Percentiles rank a stretch among this genome's conserved stretches.
Conservation (phyloP, 2,329 filamentous ascomycete species). For the Parascedosporium putredinis region DNA sequence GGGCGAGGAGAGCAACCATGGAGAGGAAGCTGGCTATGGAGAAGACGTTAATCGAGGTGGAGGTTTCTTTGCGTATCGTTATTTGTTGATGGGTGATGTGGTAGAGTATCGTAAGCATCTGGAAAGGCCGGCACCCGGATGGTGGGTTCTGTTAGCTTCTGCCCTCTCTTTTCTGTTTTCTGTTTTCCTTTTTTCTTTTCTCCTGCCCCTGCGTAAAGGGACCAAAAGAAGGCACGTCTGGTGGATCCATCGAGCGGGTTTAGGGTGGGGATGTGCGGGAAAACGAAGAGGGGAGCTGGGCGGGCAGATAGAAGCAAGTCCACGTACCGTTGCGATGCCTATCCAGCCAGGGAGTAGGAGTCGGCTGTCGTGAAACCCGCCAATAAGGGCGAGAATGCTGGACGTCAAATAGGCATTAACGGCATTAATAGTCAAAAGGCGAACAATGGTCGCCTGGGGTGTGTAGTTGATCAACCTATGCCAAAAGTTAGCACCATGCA, state of each 20-base stretch:
- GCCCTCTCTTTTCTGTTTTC: too few species aligned
- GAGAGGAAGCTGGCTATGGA: conserved; percentile 67
- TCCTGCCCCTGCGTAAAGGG: too few species aligned
- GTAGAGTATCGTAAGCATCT: conserved; percentile 65
- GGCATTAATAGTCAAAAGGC: conserved; percentile 63
- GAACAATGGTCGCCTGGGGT: conserved; percentile 68
- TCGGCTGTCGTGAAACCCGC: conserved; percentile 58
- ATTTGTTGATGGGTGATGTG: conserved; percentile 70
- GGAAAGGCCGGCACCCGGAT: not conserved
- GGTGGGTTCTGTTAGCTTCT: not conserved
- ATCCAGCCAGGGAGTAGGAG: conserved; percentile 70
- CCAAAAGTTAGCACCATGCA: not conserved
- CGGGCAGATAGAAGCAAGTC: conserved; percentile 3
- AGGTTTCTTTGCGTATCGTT: conserved; percentile 69
- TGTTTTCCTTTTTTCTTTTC: too few species aligned
- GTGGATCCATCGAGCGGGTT: not conserved
- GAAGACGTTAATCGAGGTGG: conserved; percentile 66
- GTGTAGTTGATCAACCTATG: conserved; percentile 76
- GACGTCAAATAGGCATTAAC: conserved; percentile 68
- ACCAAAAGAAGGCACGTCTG: not conserved
- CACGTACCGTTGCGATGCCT: conserved; percentile 58
- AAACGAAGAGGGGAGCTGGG: too few species aligned
- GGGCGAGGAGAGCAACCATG: conserved; percentile 58
- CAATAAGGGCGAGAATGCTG: conserved; percentile 58
- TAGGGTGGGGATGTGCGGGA: not conserved